Evolutionary conservation across 176 grass and related monocot genomes (phyloP).

Genomic region (Dactylis glomerata): DNA sequence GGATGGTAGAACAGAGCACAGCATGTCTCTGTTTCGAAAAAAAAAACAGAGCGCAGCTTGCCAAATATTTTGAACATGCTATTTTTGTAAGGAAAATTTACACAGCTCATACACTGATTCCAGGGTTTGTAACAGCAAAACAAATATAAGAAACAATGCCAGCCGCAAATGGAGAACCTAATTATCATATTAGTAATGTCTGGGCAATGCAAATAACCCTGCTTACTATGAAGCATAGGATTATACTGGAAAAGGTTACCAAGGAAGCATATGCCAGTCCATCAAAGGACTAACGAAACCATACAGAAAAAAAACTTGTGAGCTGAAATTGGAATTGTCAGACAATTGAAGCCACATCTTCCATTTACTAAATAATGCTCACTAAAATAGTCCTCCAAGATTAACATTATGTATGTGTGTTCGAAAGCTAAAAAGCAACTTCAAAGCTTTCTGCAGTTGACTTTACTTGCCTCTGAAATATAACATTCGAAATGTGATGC

Average conservation of each 20-base stretch:
- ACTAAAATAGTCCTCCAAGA: not conserved
- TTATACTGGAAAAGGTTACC: not conserved
- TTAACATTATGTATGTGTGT: not conserved
- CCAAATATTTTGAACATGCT: not conserved
- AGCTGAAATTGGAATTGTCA: not conserved
- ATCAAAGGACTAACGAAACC: not conserved
- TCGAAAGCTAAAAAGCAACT: not conserved
- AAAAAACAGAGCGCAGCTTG: not conserved
- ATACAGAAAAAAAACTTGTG: not conserved
- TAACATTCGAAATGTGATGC: not conserved
- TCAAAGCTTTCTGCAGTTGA: not conserved
- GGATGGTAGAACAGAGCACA: not conserved
- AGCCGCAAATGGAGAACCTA: not conserved
- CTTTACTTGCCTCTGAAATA: not conserved
- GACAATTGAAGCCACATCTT: slow-evolving; percentile 1
- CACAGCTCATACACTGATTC: not conserved
- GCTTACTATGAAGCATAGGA: not conserved
- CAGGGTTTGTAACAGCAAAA: not conserved
- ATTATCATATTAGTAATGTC: not conserved
- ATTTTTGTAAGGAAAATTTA: not conserved
- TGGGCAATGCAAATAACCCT: not conserved
- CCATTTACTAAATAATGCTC: not conserved
- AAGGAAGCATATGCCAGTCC: not conserved
- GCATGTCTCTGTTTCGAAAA: too few relatives aligned
- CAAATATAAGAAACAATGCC: not conserved